A percentile compares a stretch with the other conserved stretches of the same genome.
These are phyloP conservation scores for Metarhizium humberi DNA, from an alignment of 2,329 filamentous ascomycete species.

Conservation along the genomic window DNA sequence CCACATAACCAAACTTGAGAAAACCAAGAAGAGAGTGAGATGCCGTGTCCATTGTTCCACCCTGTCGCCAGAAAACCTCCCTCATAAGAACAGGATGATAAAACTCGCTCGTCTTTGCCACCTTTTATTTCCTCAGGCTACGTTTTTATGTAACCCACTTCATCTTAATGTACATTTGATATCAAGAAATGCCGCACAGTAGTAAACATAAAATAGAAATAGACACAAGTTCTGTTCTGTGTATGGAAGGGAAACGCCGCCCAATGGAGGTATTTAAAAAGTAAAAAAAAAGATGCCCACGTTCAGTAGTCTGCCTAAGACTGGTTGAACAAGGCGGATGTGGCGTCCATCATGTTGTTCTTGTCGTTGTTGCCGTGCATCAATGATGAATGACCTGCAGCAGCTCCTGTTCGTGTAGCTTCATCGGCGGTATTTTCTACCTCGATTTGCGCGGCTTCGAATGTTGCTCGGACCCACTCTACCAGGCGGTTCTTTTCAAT, in stretches of 20 bases:
- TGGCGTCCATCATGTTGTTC: background rate
- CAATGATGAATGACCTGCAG: background rate
- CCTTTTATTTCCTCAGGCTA: background rate
- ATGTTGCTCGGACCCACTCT: slow-evolving; percentile 48
- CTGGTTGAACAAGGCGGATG: background rate
- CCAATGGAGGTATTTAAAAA: slow-evolving; percentile 3
- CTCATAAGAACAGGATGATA: background rate
- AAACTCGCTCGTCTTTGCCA: background rate
- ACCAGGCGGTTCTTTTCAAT: slow-evolving; percentile 61
- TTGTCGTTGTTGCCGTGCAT: background rate
- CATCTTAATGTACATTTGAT: background rate
- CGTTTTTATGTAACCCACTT: background rate
- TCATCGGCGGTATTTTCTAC: slow-evolving; percentile 24
- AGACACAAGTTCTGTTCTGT: slow-evolving; percentile 4
- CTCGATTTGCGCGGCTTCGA: slow-evolving; percentile 27
- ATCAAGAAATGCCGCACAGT: background rate
- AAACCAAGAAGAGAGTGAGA: background rate
- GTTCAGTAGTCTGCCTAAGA: background rate
- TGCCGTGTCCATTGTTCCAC: background rate
- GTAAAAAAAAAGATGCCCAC: background rate
- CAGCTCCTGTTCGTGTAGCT: slow-evolving; percentile 12
- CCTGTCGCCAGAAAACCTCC: background rate
- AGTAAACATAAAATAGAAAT: slow-evolving; percentile 2
- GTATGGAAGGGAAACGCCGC: slow-evolving; percentile 6
- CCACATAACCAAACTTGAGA: background rate